Conservation (phyloP, 2,329 filamentous ascomycete genomes). For the Alternaria sp. region DNA sequence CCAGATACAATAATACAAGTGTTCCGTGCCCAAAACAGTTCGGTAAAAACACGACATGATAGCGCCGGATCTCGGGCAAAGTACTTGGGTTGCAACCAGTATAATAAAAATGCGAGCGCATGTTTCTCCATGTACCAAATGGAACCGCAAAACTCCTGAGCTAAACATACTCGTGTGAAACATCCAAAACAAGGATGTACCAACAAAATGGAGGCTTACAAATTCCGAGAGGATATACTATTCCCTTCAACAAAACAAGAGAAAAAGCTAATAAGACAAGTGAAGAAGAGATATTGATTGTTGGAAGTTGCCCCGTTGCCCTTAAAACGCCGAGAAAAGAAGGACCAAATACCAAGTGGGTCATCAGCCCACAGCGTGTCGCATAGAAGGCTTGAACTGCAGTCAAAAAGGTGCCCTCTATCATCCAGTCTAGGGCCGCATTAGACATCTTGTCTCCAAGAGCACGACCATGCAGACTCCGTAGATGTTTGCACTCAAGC, state of each 20-base stretch:
- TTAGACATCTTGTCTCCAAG: not conserved
- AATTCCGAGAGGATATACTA: not conserved
- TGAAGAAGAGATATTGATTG: slow-evolving; percentile 23
- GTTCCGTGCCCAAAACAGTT: slow-evolving; percentile 3
- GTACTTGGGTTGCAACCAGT: not conserved
- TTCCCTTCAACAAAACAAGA: not conserved
- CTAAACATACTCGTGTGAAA: slow-evolving; percentile 9
- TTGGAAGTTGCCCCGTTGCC: slow-evolving; percentile 6
- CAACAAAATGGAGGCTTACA: not conserved
- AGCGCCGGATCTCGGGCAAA: not conserved
- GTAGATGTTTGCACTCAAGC: slow-evolving; percentile 3
- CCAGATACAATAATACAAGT: slow-evolving; percentile 9
- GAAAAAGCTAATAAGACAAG: slow-evolving; percentile 16
- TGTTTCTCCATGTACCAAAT: not conserved
- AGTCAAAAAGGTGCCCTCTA: not conserved
- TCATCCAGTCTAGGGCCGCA: not conserved
- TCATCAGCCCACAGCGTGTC: not conserved
- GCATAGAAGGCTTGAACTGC: not conserved
- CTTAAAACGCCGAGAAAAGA: slow-evolving; percentile 14
- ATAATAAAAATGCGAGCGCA: not conserved
- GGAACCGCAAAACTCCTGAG: slow-evolving; percentile 11
- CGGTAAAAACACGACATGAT: not conserved
- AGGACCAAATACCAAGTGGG: not conserved
- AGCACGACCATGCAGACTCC: not conserved
- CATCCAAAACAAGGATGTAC: not conserved